Percentiles rank a stretch among this genome's conserved stretches.
phyloP scores from a whole-genome alignment of 2,329 filamentous ascomycete genomes.

The Alternaria brassicae region DNA sequence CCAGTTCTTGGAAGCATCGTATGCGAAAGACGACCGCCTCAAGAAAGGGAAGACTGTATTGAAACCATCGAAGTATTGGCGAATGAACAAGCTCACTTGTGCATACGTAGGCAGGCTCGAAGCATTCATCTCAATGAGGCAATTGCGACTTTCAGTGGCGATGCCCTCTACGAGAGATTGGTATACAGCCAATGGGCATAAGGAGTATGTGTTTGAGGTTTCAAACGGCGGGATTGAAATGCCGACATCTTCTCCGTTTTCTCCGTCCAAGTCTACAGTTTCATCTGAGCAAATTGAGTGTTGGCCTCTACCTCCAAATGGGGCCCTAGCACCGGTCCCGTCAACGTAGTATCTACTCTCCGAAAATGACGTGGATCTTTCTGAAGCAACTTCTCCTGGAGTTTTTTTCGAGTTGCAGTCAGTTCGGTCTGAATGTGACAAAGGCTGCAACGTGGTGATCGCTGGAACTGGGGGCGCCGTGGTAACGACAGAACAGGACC shows the following conservation, averaged over 20 bases:
- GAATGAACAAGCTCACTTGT: conserved; percentile 30
- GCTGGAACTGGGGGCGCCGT: not conserved
- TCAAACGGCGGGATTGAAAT: not conserved
- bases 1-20: conserved; percentile 15
- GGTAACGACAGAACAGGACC: not conserved
- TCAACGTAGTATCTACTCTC: conserved; percentile 22
- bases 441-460: conserved; percentile 1
- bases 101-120: conserved; percentile 28
- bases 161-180: conserved; percentile 11
- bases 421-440: not conserved
- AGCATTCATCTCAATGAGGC: conserved; percentile 4
- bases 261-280: not conserved
- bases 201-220: not conserved
- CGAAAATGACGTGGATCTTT: conserved; percentile 11
- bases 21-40: conserved; percentile 27
- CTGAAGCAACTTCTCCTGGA: not conserved
- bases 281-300: not conserved
- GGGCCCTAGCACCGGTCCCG: conserved; percentile 21
- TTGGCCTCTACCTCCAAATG: conserved; percentile 19
- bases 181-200: conserved; percentile 4
- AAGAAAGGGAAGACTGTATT: conserved; percentile 40
- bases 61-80: conserved; percentile 38
- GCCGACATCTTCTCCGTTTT: not conserved
- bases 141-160: conserved; percentile 10
- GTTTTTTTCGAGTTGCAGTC: conserved; percentile 1